Evolutionary conservation across 257 asterid species (phyloP).

Genomic region (Przewalskia tangutica): DNA sequence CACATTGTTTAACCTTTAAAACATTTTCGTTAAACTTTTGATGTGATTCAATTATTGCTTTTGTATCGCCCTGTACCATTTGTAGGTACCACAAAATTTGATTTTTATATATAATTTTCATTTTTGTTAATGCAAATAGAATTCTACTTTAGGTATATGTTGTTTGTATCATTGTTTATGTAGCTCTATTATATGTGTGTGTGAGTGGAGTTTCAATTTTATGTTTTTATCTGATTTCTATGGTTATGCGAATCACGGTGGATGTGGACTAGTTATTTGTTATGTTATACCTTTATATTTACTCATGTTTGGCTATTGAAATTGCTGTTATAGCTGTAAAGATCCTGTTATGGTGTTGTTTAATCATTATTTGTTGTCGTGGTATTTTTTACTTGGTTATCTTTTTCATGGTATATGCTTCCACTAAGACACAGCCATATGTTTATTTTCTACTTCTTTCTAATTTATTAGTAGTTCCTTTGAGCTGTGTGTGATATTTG

Average conservation of each 20-base stretch:
- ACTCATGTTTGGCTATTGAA: background rate
- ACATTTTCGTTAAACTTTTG: too few relatives aligned
- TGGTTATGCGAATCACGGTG: background rate
- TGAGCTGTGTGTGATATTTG: background rate
- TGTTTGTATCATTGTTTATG: background rate
- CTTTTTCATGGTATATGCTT: background rate
- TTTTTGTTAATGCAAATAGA: too few relatives aligned
- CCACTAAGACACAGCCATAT: background rate
- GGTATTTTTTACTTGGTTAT: background rate
- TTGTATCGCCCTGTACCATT: too few relatives aligned
- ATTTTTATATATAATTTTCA: too few relatives aligned
- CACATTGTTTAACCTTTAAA: too few relatives aligned
- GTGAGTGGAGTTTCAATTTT: background rate
- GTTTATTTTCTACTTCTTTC: background rate
- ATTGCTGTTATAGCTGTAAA: background rate
- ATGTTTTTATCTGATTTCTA: background rate
- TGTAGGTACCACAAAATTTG: too few relatives aligned
- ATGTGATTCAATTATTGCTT: too few relatives aligned
- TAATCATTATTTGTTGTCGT: background rate
- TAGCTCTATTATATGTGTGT: background rate
- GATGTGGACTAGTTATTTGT: background rate
- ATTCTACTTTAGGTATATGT: background rate
- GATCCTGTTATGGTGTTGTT: background rate
- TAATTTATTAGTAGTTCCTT: background rate
- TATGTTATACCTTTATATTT: background rate